These are phyloP conservation scores for Trametes versicolor DNA, from an alignment of 1,284 basidiomycete genomes.

Conservation along the genomic window DNA sequence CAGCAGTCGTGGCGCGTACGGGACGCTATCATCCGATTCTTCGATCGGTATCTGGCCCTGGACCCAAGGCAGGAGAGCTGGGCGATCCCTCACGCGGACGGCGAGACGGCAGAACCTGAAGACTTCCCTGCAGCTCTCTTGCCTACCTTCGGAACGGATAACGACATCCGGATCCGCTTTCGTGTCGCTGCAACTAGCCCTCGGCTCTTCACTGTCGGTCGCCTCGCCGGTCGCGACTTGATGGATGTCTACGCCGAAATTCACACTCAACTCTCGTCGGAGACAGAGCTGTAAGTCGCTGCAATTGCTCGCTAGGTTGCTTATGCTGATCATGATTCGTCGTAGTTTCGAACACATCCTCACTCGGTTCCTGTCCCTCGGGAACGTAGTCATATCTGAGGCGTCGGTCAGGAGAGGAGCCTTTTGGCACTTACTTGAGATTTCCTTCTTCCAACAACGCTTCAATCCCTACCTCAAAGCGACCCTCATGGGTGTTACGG, in stretches of 20 bases:
- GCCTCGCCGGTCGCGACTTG: slow-evolving; percentile 41
- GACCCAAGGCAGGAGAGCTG: slow-evolving; percentile 70
- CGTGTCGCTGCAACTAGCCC: slow-evolving; percentile 75
- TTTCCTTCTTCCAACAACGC: slow-evolving; percentile 55
- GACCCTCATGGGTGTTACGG: slow-evolving; percentile 70
- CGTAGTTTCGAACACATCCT: slow-evolving; percentile 80
- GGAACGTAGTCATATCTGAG: slow-evolving; percentile 87
- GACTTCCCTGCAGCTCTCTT: slow-evolving; percentile 59
- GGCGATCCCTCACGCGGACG: slow-evolving; percentile 41
- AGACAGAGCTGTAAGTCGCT: slow-evolving; percentile 57
- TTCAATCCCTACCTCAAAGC: slow-evolving; percentile 73
- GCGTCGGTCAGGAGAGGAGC: slow-evolving; percentile 85
- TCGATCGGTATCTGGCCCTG: slow-evolving; percentile 68
- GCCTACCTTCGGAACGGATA: slow-evolving; percentile 66
- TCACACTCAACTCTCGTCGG: slow-evolving; percentile 51
- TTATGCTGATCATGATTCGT: neutral
- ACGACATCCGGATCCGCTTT: slow-evolving; percentile 89
- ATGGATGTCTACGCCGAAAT: slow-evolving; percentile 57
- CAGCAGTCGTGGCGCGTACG: slow-evolving; percentile 75
- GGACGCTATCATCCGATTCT: slow-evolving; percentile 70
- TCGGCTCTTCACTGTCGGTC: slow-evolving; percentile 61
- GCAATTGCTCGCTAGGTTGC: slow-evolving; percentile 4
- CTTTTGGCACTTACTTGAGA: slow-evolving; percentile 89
- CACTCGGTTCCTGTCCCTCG: slow-evolving; percentile 81
- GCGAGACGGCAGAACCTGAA: slow-evolving; percentile 44